Evolutionary conservation across 495 filamentous ascomycete genomes (phyloP).

Genomic region (Parathielavia hyrcaniae): DNA sequence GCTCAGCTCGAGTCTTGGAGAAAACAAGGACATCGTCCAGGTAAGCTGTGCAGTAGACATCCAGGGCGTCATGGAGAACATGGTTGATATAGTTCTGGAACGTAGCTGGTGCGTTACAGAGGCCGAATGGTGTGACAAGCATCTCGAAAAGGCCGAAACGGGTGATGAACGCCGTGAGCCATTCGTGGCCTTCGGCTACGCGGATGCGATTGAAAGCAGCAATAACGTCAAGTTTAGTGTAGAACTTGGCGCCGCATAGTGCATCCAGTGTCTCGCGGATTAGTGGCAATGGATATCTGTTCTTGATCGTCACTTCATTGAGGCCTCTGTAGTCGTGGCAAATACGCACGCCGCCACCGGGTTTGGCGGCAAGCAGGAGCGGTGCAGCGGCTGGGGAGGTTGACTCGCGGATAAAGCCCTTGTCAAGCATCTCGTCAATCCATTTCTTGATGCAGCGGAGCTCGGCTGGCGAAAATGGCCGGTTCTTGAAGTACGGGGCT

Average conservation of each 20-base stretch:
- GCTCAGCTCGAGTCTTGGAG: not conserved
- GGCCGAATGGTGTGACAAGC: not conserved
- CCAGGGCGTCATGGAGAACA: not conserved
- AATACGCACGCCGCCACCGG: not conserved
- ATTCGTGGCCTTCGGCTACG: not conserved
- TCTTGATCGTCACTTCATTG: not conserved
- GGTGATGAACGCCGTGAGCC: not conserved
- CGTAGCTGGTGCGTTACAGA: not conserved
- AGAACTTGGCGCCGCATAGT: not conserved
- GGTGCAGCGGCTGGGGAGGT: not conserved
- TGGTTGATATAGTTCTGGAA: slow-evolving; percentile 1
- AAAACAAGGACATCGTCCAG: not conserved
- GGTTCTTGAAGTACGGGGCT: not conserved
- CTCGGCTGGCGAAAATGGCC: not conserved
- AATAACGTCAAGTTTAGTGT: not conserved
- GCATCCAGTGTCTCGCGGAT: not conserved
- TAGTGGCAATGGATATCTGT: not conserved
- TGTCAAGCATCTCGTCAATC: not conserved
- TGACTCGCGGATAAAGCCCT: not conserved
- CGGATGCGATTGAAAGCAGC: not conserved
- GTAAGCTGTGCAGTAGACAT: not conserved
- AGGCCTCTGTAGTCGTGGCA: not conserved
- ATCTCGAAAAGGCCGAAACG: not conserved
- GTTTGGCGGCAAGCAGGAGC: not conserved
- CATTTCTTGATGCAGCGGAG: not conserved